These are phyloP conservation scores for Nepenthes mirabilis DNA, from an alignment of 148 eudicot genomes.

Conservation along the genomic window DNA sequence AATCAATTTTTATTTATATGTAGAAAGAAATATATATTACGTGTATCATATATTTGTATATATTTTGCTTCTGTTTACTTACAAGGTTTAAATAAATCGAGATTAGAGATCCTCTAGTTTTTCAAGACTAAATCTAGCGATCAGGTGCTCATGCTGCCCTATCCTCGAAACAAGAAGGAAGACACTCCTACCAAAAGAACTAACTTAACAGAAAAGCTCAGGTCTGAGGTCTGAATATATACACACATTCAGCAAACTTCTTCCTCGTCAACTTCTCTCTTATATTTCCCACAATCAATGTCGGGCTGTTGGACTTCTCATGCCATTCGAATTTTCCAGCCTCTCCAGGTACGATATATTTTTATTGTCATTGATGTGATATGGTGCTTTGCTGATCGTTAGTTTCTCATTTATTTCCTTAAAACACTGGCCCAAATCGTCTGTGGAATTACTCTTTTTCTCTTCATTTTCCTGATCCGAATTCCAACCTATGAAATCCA, in stretches of 20 bases:
- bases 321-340: background rate
- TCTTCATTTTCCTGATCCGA: background rate
- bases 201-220: background rate
- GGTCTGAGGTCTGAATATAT: background rate
- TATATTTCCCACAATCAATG: background rate
- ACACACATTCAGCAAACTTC: background rate
- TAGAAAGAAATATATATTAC: too few relatives aligned
- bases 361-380: background rate
- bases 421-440: background rate
- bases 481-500: slow-evolving; percentile 1
- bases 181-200: background rate
- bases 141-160: background rate
- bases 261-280: background rate
- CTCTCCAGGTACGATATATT: background rate
- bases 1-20: too few relatives aligned
- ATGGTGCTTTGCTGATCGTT: background rate
- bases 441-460: background rate
- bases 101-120: too few relatives aligned
- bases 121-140: too few relatives aligned
- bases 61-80: too few relatives aligned
- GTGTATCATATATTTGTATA: too few relatives aligned
- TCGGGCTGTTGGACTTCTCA: slow-evolving; percentile 1
- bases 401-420: background rate
- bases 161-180: background rate
- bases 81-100: too few relatives aligned